These are phyloP conservation scores for Chrysanthemum makinoi DNA, from an alignment of 129 eudicot genomes.

Conservation along the genomic window DNA sequence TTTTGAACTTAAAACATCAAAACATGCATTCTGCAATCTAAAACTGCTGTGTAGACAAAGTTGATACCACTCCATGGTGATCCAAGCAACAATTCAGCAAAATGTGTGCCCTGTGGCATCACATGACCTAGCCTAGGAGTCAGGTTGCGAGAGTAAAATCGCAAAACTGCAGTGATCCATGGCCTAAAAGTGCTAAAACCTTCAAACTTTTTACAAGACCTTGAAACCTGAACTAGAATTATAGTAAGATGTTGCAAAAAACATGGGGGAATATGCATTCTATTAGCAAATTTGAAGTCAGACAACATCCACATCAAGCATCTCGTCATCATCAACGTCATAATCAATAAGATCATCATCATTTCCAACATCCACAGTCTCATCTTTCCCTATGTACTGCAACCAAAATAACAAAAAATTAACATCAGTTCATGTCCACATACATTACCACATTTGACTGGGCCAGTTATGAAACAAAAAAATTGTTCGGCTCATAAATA, in stretches of 20 bases:
- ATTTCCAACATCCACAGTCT: slow-evolving; percentile 29
- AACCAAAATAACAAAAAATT: slow-evolving; percentile 14
- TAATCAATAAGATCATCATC: slow-evolving; percentile 16
- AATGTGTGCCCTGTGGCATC: not conserved
- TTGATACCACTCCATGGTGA: no score
- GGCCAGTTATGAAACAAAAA: not conserved
- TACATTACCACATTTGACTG: not conserved
- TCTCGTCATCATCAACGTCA: slow-evolving; percentile 19
- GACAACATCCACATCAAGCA: slow-evolving; percentile 41
- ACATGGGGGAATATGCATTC: slow-evolving; percentile 8
- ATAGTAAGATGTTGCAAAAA: slow-evolving; percentile 15
- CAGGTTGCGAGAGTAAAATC: not conserved
- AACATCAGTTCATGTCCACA: slow-evolving; percentile 1
- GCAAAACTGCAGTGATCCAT: not conserved
- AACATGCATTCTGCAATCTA: no score
- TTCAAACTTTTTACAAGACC: not conserved
- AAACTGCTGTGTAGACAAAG: no score
- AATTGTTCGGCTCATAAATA: not conserved
- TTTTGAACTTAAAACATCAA: no score
- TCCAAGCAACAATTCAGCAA: no score
- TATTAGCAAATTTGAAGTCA: slow-evolving; percentile 10
- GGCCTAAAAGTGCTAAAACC: slow-evolving; percentile 13
- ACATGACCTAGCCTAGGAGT: not conserved
- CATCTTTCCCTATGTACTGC: slow-evolving; percentile 36
- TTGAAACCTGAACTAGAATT: slow-evolving; percentile 1